Conservation (phyloP, 2,329 filamentous ascomycete species). For the Pseudogymnoascus destructans region DNA sequence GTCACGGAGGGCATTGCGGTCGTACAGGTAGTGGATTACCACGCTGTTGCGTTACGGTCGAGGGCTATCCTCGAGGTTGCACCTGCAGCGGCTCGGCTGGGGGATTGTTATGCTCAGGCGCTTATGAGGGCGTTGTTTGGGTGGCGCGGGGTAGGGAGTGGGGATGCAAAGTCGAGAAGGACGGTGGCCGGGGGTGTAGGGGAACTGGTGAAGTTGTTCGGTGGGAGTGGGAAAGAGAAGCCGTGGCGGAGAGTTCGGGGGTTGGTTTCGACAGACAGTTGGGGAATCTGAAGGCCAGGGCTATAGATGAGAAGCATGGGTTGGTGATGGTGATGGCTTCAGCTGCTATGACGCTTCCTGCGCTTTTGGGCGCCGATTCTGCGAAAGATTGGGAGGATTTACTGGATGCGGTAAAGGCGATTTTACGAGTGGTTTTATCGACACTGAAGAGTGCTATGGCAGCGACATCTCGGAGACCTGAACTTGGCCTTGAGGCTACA, state of each 20-base stretch:
- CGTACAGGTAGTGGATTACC: constrained; percentile 86
- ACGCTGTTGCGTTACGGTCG: constrained; percentile 76
- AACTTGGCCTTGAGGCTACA: constrained; percentile 48
- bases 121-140: constrained; percentile 58
- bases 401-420: background rate
- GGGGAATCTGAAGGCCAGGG: constrained; percentile 36
- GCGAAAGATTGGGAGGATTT: background rate
- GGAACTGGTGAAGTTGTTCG: constrained; percentile 29
- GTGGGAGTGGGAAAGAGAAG: background rate
- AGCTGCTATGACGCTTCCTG: constrained; percentile 32
- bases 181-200: constrained; percentile 60
- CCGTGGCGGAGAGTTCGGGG: constrained; percentile 22
- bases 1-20: constrained; percentile 73
- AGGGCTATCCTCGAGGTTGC: constrained; percentile 71
- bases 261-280: constrained; percentile 35
- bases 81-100: constrained; percentile 51
- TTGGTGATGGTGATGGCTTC: constrained; percentile 49
- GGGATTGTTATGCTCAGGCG: constrained; percentile 51
- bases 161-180: constrained; percentile 60
- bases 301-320: constrained; percentile 59
- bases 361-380: background rate
- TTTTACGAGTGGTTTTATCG: background rate
- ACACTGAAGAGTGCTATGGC: background rate
- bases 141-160: constrained; percentile 81
- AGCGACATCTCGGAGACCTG: constrained; percentile 33